Percentiles rank a stretch among this genome's conserved stretches.
Evolutionary conservation across 148 eudicot species (phyloP).

Genomic region (Mesembryanthemum crystallinum): DNA sequence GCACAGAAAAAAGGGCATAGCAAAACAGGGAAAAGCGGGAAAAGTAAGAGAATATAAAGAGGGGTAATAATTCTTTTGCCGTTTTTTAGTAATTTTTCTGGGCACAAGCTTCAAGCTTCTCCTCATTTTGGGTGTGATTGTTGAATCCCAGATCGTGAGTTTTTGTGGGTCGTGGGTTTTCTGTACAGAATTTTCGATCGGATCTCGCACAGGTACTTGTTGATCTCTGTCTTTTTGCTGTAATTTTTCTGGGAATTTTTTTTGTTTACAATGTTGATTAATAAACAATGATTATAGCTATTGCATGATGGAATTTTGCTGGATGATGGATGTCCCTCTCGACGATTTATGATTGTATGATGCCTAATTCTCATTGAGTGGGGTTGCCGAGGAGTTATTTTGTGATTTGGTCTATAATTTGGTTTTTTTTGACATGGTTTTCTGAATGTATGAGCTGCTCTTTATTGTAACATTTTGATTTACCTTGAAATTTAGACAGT

Average conservation of each 20-base stretch:
- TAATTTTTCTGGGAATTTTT: not conserved
- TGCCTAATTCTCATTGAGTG: not conserved
- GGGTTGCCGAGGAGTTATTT: not conserved
- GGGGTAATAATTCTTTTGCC: not conserved
- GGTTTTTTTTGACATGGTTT: not conserved
- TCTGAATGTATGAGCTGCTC: not conserved
- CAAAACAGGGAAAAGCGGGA: not conserved
- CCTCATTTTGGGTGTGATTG: slow-evolving; percentile 15
- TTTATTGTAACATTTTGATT: not conserved
- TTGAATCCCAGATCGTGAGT: slow-evolving; percentile 25
- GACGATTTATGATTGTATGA: not conserved
- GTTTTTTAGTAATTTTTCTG: too few relatives aligned
- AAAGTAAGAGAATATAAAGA: slow-evolving; percentile 1
- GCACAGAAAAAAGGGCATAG: too few relatives aligned
- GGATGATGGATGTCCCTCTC: not conserved
- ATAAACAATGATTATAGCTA: slow-evolving; percentile 1
- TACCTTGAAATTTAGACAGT: not conserved
- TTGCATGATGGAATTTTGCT: slow-evolving; percentile 18
- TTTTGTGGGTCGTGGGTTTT: slow-evolving; percentile 16
- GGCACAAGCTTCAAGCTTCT: slow-evolving; percentile 2
- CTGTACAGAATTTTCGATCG: slow-evolving; percentile 18
- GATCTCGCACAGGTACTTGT: slow-evolving; percentile 21
- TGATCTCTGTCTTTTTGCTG: slow-evolving; percentile 13
- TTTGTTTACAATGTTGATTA: not conserved
- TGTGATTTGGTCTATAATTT: slow-evolving; percentile 3